Evolutionary conservation across 148 eudicot genomes (phyloP).

Genomic region (Linanthus parryae): DNA sequence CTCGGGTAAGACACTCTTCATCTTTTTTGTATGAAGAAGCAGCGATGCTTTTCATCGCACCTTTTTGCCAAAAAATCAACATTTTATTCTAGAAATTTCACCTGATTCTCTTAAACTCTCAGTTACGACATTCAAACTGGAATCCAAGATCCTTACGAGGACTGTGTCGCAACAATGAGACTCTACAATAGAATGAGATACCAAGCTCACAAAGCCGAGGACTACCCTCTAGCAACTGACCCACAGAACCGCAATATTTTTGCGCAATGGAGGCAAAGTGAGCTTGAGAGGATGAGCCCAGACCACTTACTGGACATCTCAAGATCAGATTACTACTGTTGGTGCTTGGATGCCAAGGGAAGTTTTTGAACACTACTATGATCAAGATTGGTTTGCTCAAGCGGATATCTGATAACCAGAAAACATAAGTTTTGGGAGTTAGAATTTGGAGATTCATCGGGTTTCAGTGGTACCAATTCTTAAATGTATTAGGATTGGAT

Average conservation of each 20-base stretch:
- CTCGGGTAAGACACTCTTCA: conserved; percentile 34
- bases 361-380: conserved; percentile 21
- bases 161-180: conserved; percentile 81
- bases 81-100: neutral
- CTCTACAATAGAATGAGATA: conserved; percentile 84
- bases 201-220: conserved; percentile 54
- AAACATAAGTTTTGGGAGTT: too few species aligned
- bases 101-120: conserved; percentile 2
- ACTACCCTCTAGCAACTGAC: conserved; percentile 56
- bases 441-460: too few species aligned
- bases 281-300: conserved; percentile 78
- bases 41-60: too few species aligned
- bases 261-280: conserved; percentile 66
- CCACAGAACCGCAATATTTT: conserved; percentile 62
- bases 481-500: too few species aligned
- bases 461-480: too few species aligned
- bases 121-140: conserved; percentile 89
- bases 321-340: conserved; percentile 81
- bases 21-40: neutral
- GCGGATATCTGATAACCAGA: too few species aligned
- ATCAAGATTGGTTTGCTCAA: too few species aligned
- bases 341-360: conserved; percentile 71
- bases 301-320: conserved; percentile 56
- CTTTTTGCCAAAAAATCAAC: too few species aligned
- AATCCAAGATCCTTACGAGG: conserved; percentile 90